Conservation (phyloP, 78 protist genomes). For the Dictyostelium brefeldianum region DNA sequence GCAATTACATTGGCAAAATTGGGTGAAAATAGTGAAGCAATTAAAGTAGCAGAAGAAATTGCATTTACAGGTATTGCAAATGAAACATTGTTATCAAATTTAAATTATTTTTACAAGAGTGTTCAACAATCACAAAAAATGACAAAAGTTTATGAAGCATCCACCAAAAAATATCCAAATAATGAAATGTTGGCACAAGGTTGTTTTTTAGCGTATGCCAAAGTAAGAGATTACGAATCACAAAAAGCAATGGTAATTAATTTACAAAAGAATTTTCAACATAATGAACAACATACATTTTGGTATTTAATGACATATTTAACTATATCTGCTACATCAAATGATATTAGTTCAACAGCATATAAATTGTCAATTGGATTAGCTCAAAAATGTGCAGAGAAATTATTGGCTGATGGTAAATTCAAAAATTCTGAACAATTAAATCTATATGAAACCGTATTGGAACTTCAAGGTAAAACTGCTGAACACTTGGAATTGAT, state of each 20-base stretch:
- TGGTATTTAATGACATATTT: slow-evolving; percentile 72
- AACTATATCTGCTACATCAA: not conserved
- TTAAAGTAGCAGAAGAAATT: slow-evolving; percentile 40
- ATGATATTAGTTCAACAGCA: not conserved
- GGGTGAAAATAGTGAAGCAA: slow-evolving; percentile 44
- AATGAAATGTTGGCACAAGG: slow-evolving; percentile 10
- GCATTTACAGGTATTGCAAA: slow-evolving; percentile 21
- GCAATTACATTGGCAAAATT: slow-evolving; percentile 17
- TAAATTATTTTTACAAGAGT: slow-evolving; percentile 55
- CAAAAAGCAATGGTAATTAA: slow-evolving; percentile 18
- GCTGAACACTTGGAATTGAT: slow-evolving; percentile 26
- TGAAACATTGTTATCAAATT: slow-evolving; percentile 31
- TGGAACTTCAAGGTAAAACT: slow-evolving; percentile 24
- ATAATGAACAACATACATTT: not conserved
- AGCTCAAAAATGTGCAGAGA: slow-evolving; percentile 45
- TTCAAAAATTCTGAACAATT: slow-evolving; percentile 34
- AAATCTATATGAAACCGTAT: slow-evolving; percentile 29
- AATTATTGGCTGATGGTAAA: slow-evolving; percentile 25
- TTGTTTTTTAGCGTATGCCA: slow-evolving; percentile 32
- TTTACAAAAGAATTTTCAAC: slow-evolving; percentile 36
- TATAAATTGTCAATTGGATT: not conserved
- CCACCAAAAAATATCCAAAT: slow-evolving; percentile 34
- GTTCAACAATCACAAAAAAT: slow-evolving; percentile 55
- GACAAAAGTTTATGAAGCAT: slow-evolving; percentile 51
- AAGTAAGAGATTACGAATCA: slow-evolving; percentile 39